Base-by-base conservation (phyloP, 2,329 filamentous ascomycete genomes). In the Colletotrichum sp. region DNA sequence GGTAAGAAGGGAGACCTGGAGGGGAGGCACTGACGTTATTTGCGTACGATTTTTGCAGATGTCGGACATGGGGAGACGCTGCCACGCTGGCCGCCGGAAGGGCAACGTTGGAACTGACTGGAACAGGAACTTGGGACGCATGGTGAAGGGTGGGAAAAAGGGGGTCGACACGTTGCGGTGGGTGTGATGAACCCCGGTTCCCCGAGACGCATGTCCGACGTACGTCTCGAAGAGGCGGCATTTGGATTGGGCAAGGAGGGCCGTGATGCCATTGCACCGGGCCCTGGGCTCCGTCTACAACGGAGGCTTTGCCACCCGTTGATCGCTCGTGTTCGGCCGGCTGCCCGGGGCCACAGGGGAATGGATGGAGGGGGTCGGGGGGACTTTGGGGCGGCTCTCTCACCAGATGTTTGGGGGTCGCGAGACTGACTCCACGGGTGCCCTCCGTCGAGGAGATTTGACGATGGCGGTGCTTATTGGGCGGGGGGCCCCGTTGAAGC, bases 251-350 rank as follows among this genome's bases (percentile, higher is more conserved):
- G 48, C 32, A 36, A 71, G 48, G 48, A 68, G 34, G 28, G 28
- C 71, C 71, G 60, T 27, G 39, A 73, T 63, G 66, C 39, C 39
- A 48, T n/a, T 48, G 39, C 39, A 60, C 68, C 72, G 68, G 72
- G 28, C 68, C 60, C 60, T 71, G 34, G 68, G 34, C 60, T 60
- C 72, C 72, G 72, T 74, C 68, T 16, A 52, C 61, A 28, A 52
- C 72, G 73, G 73, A 52, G 69, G 65, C 73, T 75, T 75, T 75
- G 73, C 73, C 73, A 75, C 73, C 30, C 69, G 72, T 55, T 75
- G 72, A 75, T 75, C 72, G 19, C 72, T 75, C 72, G 72, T 75
- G 72, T 75, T 75, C 72, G 73, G 73, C 73, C 73, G 73, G 69
- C 25, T 30, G 48, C 57, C 73, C 73, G 68, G 68, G 66, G 25